Conservation (phyloP, 2,329 filamentous ascomycete genomes). For the Endoconidiophora laricicola region DNA sequence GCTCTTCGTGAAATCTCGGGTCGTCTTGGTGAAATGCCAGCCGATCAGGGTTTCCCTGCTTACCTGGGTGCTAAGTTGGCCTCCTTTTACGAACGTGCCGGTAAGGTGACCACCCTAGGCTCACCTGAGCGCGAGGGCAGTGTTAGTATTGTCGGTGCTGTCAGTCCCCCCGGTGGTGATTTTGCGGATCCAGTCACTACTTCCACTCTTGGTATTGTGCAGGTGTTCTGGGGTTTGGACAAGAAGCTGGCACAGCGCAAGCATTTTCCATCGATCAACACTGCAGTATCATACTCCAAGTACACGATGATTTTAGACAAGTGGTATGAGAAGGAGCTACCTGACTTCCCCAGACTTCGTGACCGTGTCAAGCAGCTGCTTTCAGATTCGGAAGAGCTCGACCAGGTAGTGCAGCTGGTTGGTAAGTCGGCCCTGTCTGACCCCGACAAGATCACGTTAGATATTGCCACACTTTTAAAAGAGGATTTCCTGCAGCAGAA, state of each 20-base stretch:
- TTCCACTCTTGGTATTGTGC: constrained; percentile 87
- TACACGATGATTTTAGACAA: constrained; percentile 79
- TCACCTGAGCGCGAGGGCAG: constrained; percentile 78
- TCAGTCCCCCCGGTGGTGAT: constrained; percentile 94
- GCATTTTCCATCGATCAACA: constrained; percentile 98
- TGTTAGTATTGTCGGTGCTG: constrained; percentile 94
- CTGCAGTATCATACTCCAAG: constrained; percentile 86
- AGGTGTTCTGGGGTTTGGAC: constrained; percentile 99
- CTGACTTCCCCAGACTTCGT: constrained; percentile 83
- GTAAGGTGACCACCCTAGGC: constrained; percentile 68
- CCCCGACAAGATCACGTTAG: constrained; percentile 93
- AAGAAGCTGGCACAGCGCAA: constrained; percentile 99
- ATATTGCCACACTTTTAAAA: constrained; percentile 82
- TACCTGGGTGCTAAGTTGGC: constrained; percentile 94
- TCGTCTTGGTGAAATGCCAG: constrained; percentile 98
- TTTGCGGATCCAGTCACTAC: constrained; percentile 97
- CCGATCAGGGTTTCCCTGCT: constrained; percentile 97
- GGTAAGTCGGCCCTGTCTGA: constrained; percentile 94
- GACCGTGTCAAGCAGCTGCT: constrained; percentile 89
- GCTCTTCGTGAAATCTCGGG: constrained; percentile 96
- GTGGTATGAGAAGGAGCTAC: constrained; percentile 86
- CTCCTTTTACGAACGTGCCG: constrained; percentile 97
- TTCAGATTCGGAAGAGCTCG: constrained; percentile 87
- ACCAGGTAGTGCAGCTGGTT: constrained; percentile 96
- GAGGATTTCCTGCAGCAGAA: constrained; percentile 99